Percentiles rank a stretch among this genome's conserved stretches.
Conservation (phyloP, 768 basidiomycete species). For the Amanita fuliginea region DNA sequence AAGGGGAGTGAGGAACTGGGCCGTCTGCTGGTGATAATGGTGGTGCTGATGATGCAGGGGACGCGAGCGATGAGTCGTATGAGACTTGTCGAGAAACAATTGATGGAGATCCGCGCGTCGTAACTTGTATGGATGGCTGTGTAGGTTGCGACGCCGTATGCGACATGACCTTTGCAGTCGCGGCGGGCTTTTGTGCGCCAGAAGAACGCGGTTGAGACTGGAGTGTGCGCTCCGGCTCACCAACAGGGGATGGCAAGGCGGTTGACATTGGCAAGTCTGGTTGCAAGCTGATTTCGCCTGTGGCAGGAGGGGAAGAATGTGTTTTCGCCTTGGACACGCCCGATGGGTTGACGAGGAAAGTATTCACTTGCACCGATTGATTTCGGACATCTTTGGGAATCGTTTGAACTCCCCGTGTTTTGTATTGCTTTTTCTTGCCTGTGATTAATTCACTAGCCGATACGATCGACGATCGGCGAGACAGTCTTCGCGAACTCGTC, state of each 20-base stretch:
- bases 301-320: conserved; percentile 12
- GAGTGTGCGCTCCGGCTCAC: conserved; percentile 2
- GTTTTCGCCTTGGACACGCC: conserved; percentile 5
- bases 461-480: conserved; percentile 24
- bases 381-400: conserved; percentile 38
- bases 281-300: conserved; percentile 15
- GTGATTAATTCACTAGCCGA: conserved; percentile 23
- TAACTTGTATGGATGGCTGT: not conserved
- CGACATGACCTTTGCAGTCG: not conserved
- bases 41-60: conserved; percentile 45
- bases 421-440: conserved; percentile 45
- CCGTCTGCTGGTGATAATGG: conserved; percentile 40
- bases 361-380: conserved; percentile 49
- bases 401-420: conserved; percentile 64
- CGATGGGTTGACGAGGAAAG: conserved; percentile 8
- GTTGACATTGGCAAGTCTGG: conserved; percentile 14
- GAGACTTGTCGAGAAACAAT: conserved; percentile 27
- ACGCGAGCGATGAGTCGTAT: conserved; percentile 22
- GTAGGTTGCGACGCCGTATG: not conserved
- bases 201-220: conserved; percentile 3
- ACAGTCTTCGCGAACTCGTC: conserved; percentile 13
- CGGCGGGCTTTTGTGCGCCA: conserved; percentile 1
- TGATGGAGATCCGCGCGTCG: conserved; percentile 5
- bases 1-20: conserved; percentile 19
- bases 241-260: conserved; percentile 11